phyloP scores from a whole-genome alignment of 306 rosid genomes.

The Erythrophleum fordii region DNA sequence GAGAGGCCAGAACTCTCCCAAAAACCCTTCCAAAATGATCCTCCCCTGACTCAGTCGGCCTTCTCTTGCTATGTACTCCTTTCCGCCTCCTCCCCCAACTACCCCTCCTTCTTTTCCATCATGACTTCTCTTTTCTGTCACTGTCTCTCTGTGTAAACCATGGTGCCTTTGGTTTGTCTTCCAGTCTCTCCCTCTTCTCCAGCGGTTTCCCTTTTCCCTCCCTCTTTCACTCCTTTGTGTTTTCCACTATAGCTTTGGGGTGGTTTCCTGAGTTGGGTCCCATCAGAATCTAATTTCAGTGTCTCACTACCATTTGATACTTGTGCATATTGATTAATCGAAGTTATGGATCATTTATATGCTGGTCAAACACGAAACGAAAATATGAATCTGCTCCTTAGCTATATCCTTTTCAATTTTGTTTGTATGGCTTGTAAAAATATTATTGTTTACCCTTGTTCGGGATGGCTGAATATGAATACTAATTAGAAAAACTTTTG shows the following conservation, averaged over 20 bases:
- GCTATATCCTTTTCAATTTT: background rate
- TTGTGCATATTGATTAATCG: background rate
- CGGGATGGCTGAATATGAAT: conserved; percentile 9
- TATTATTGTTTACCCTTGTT: background rate
- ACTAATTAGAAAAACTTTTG: conserved; percentile 25
- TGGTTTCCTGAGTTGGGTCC: background rate
- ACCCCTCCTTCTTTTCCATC: no score
- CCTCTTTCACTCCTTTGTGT: background rate
- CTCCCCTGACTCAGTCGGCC: background rate
- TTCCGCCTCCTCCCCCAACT: background rate
- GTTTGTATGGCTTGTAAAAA: background rate
- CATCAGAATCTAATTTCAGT: background rate
- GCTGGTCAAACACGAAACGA: conserved; percentile 1
- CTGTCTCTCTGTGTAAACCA: no score
- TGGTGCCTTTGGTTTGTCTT: no score
- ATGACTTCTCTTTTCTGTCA: no score
- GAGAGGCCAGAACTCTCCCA: background rate
- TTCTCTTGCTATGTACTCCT: background rate
- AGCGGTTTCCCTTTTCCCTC: background rate
- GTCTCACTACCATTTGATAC: background rate
- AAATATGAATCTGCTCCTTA: background rate
- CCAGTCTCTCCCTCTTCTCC: background rate
- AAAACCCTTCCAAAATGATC: background rate
- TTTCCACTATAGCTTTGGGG: background rate
- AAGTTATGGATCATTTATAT: background rate